A percentile compares a stretch with the other conserved stretches of the same genome.
Conservation (phyloP, 768 basidiomycete species). For the Lactifluus pinguis region DNA sequence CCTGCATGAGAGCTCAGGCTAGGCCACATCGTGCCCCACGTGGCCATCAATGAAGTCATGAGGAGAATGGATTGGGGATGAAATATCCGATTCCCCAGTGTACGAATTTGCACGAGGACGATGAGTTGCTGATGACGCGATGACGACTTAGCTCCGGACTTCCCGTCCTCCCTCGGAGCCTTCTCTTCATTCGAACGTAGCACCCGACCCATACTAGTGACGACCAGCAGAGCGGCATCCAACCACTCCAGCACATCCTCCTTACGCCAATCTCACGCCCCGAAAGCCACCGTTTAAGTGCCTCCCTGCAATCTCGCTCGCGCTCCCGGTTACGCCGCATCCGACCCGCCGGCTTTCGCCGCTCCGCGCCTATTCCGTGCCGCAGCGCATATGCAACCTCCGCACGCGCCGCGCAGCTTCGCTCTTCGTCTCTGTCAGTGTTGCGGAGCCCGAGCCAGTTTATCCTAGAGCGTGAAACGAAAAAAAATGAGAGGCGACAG, state of each 20-base stretch:
- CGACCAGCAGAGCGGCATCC: conserved; percentile 28
- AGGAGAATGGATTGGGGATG: neutral
- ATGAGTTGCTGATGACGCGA: too few relatives aligned
- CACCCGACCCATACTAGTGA: conserved; percentile 20
- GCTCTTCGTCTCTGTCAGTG: too few relatives aligned
- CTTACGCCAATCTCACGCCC: conserved; percentile 15
- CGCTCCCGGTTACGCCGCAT: conserved; percentile 23
- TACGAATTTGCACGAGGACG: too few relatives aligned
- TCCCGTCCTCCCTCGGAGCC: too few relatives aligned
- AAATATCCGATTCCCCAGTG: too few relatives aligned
- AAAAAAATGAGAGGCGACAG: too few relatives aligned
- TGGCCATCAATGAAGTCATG: too few relatives aligned
- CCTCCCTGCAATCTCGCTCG: conserved; percentile 17
- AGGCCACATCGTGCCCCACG: too few relatives aligned
- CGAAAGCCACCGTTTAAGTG: neutral
- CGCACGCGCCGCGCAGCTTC: neutral
- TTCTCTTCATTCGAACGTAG: conserved; percentile 22
- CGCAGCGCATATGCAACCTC: neutral
- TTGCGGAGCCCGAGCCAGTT: too few relatives aligned
- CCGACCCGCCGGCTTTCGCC: neutral
- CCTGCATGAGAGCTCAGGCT: too few relatives aligned
- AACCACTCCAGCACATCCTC: conserved; percentile 29
- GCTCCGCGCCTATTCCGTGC: neutral
- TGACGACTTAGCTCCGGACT: too few relatives aligned
- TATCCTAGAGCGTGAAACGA: too few relatives aligned